Evolutionary conservation across 169 alveolate genomes (phyloP), one percentile per base, ranked within the genome.

Genomic region (Babesia caballi): DNA sequence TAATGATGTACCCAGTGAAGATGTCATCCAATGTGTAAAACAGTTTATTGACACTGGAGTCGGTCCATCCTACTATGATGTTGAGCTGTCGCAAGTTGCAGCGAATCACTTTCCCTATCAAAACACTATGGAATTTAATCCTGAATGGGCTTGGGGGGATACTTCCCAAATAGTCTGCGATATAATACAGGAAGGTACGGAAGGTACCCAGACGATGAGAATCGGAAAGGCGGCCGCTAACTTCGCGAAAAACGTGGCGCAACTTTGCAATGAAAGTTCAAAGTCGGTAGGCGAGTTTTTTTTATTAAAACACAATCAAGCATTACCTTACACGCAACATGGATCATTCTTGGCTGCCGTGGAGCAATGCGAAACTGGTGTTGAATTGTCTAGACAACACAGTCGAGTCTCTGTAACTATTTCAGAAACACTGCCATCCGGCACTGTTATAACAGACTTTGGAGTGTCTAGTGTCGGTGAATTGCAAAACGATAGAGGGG

Each of bases 381-480:
- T n/a, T n/a, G n/a, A n/a, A n/a, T n/a, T n/a, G n/a, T n/a, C n/a
- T n/a, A n/a, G n/a, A n/a, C n/a, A n/a, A n/a, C n/a, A n/a, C n/a
- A n/a, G n/a, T n/a, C n/a, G n/a, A n/a, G n/a, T n/a, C n/a, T n/a
- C n/a, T n/a, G n/a, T n/a, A n/a, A n/a, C n/a, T n/a, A n/a, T n/a
- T n/a, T n/a, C n/a, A n/a, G n/a, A n/a, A n/a, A n/a, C n/a, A n/a
- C n/a, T n/a, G n/a, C n/a, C n/a, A n/a, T n/a, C n/a, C n/a, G n/a
- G n/a, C n/a, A n/a, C n/a, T n/a, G 76, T 80, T 1, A 49, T 80
- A 28, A 36, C 76, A 19, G 88, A 80, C 35, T 80, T 80, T 32
- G 88, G 88, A 19, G 82, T 67, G 12, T 57, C 88, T 9, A 35
- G 66, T 46, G 11, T 80, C 11, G 82, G 71, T 9, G 76, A 80